These are phyloP conservation scores for Xylaria sp. DNA, from an alignment of 2,329 filamentous ascomycete species.

Conservation along the genomic window DNA sequence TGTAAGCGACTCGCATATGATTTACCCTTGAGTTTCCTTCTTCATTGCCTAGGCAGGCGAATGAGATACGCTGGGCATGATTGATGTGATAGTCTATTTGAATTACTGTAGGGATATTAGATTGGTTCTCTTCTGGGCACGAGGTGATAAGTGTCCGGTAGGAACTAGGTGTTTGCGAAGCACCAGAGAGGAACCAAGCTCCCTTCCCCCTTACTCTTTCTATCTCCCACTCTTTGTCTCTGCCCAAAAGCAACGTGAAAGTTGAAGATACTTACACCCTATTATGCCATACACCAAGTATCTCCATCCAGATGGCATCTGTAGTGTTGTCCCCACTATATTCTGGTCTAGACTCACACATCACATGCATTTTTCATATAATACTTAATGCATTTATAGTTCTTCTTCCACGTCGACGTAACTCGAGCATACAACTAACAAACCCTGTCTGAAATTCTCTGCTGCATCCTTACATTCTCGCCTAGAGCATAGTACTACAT, in stretches of 20 bases:
- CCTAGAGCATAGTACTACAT: background rate
- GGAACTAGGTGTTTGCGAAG: background rate
- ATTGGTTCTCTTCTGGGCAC: background rate
- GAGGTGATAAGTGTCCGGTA: background rate
- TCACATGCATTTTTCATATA: background rate
- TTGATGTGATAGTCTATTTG: background rate
- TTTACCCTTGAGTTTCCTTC: background rate
- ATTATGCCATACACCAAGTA: background rate
- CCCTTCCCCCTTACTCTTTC: too few relatives aligned
- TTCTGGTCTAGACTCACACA: constrained; percentile 3
- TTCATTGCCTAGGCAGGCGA: background rate
- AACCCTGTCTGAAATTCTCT: background rate
- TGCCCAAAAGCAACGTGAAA: too few relatives aligned
- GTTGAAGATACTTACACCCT: background rate
- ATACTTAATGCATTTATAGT: background rate
- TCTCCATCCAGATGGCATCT: background rate
- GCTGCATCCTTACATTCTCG: background rate
- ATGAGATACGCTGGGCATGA: constrained; percentile 4
- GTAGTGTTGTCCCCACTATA: background rate
- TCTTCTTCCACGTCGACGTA: background rate
- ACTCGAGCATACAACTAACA: background rate
- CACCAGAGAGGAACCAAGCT: background rate
- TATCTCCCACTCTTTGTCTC: too few relatives aligned
- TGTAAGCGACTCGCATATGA: constrained; percentile 21
- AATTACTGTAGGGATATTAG: background rate